Conservation (phyloP, 176 grass and related monocot species). For the Oryza longistaminata region DNA sequence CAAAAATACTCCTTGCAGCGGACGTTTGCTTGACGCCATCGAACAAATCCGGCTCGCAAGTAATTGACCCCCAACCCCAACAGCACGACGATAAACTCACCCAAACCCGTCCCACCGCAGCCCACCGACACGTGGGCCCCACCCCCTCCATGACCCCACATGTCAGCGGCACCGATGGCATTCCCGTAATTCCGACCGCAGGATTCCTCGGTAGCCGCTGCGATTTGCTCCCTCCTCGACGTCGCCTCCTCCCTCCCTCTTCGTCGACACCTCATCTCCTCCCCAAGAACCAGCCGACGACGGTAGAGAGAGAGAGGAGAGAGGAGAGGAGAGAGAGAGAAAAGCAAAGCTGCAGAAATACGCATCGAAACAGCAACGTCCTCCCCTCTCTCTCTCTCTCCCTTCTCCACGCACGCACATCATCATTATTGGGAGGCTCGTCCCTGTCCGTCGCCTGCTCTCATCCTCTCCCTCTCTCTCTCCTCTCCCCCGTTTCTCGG, state of each 20-base stretch:
- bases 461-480: neutral
- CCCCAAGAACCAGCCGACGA: neutral
- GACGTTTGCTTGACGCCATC: neutral
- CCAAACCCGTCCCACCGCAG: neutral
- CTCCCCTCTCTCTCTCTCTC: neutral
- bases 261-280: neutral
- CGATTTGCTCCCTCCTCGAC: too few species aligned
- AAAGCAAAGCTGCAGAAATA: neutral
- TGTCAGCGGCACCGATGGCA: neutral
- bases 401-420: neutral
- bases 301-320: neutral
- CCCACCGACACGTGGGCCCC: neutral
- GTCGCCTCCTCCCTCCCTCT: neutral
- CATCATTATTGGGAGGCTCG: constrained; percentile 41
- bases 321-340: neutral
- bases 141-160: neutral
- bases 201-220: neutral
- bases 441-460: constrained; percentile 13
- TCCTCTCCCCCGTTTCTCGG: neutral
- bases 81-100: neutral
- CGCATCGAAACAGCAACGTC: constrained; percentile 3
- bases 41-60: neutral
- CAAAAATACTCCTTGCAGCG: too few species aligned
- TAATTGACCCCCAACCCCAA: neutral
- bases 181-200: neutral